Conservation (phyloP, 257 asterid species). For the Vinca minor region DNA sequence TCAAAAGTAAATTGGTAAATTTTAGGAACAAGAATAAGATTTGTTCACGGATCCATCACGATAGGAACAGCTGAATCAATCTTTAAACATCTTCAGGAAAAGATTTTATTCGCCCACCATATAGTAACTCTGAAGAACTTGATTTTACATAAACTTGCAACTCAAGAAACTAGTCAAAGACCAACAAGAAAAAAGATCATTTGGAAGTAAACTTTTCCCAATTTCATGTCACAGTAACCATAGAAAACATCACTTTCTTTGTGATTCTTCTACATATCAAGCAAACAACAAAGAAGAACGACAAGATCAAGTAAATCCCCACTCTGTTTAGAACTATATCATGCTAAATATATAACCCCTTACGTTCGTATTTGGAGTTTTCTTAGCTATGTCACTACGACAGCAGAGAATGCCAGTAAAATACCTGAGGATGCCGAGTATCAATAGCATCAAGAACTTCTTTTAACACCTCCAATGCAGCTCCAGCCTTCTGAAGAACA, state of each 20-base stretch:
- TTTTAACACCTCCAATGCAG: constrained; percentile 80
- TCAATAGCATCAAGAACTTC: constrained; percentile 78
- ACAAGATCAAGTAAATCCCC: not conserved
- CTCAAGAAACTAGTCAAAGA: not conserved
- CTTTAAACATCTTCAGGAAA: not conserved
- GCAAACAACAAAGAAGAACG: not conserved
- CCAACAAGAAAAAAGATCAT: not conserved
- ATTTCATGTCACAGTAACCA: not conserved
- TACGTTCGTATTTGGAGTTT: not conserved
- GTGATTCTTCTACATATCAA: not conserved
- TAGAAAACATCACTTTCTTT: not conserved
- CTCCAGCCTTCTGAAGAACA: constrained; percentile 76
- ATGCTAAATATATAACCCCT: not conserved
- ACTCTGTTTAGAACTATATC: not conserved
- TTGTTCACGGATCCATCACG: not conserved
- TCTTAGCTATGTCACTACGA: not conserved
- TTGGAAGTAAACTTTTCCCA: not conserved
- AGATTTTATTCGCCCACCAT: not conserved
- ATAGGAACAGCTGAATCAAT: not conserved
- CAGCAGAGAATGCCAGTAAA: constrained; percentile 4
- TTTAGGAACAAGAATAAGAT: not conserved
- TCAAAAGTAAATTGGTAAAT: not conserved
- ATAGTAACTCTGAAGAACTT: not conserved
- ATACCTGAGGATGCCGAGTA: constrained; percentile 73
- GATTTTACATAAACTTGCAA: not conserved